Evolutionary conservation across 768 basidiomycete species (phyloP).

Genomic region (Pisolithus tinctorius): DNA sequence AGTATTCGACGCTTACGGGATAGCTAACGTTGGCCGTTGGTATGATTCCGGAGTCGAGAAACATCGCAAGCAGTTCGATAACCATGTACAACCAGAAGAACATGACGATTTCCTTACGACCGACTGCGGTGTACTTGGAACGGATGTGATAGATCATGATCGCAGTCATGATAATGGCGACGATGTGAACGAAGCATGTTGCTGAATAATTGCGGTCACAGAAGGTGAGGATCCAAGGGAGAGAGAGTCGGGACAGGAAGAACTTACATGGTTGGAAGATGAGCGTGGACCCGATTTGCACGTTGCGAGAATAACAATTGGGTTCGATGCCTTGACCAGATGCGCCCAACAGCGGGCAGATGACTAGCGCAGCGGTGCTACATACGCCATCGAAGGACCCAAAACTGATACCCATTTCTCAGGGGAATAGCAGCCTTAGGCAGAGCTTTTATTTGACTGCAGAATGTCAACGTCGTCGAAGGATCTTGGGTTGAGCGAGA

Average conservation of each 20-base stretch:
- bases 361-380: constrained; percentile 84
- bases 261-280: constrained; percentile 96
- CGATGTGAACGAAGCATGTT: constrained; percentile 95
- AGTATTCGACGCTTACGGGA: constrained; percentile 48
- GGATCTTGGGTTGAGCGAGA: background rate
- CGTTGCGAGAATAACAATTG: constrained; percentile 92
- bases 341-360: constrained; percentile 87
- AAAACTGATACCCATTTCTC: constrained; percentile 69
- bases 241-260: constrained; percentile 5
- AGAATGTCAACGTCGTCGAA: background rate
- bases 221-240: constrained; percentile 1
- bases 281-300: constrained; percentile 85
- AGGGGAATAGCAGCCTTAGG: background rate
- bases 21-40: constrained; percentile 83
- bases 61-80: constrained; percentile 88
- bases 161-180: constrained; percentile 92
- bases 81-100: constrained; percentile 97
- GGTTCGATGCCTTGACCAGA: constrained; percentile 84
- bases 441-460: background rate
- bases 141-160: constrained; percentile 99
- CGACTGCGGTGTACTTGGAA: constrained; percentile 97
- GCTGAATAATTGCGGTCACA: constrained; percentile 39
- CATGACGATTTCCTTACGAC: constrained; percentile 93
- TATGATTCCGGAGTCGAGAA: constrained; percentile 94
- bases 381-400: constrained; percentile 91